Evolutionary conservation across 331 rosid species (phyloP).

Genomic region (Erythrophleum ivorense): DNA sequence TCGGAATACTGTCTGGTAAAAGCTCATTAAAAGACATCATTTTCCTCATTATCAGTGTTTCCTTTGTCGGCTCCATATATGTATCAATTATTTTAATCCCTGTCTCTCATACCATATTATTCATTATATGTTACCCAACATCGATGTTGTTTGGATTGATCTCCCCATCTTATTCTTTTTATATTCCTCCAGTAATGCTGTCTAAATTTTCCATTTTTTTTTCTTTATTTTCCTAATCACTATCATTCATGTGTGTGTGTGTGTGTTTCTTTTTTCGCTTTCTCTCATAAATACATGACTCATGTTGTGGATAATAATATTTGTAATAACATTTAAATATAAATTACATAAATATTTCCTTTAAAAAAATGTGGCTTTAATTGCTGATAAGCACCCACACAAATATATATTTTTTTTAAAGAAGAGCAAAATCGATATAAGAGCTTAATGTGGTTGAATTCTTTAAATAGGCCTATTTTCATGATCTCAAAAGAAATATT

Average conservation of each 20-base stretch:
- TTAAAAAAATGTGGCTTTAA: not conserved
- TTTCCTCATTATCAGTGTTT: constrained; percentile 46
- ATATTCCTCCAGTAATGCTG: not conserved
- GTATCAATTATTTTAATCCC: constrained; percentile 21
- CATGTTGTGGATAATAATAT: not conserved
- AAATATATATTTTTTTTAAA: too few relatives aligned
- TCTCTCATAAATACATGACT: not conserved
- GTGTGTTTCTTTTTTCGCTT: too few relatives aligned
- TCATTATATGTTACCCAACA: constrained; percentile 9
- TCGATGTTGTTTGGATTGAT: constrained; percentile 19
- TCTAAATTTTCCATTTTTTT: too few relatives aligned
- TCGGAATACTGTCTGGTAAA: constrained; percentile 50
- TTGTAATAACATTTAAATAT: not conserved
- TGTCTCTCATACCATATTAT: constrained; percentile 17
- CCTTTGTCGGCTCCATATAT: constrained; percentile 44
- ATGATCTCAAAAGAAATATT: too few relatives aligned
- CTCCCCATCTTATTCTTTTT: not conserved
- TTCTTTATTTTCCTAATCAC: not conserved
- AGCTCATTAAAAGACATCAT: constrained; percentile 41
- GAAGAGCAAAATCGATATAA: too few relatives aligned
- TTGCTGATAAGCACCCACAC: not conserved
- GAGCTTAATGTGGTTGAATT: too few relatives aligned
- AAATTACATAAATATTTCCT: not conserved
- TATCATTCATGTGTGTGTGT: not conserved
- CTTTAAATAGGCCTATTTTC: too few relatives aligned